A percentile compares a stretch with the other conserved stretches of the same genome.
Evolutionary conservation across 1,284 basidiomycete genomes (phyloP).

Genomic region (Microbotryum saponariae): DNA sequence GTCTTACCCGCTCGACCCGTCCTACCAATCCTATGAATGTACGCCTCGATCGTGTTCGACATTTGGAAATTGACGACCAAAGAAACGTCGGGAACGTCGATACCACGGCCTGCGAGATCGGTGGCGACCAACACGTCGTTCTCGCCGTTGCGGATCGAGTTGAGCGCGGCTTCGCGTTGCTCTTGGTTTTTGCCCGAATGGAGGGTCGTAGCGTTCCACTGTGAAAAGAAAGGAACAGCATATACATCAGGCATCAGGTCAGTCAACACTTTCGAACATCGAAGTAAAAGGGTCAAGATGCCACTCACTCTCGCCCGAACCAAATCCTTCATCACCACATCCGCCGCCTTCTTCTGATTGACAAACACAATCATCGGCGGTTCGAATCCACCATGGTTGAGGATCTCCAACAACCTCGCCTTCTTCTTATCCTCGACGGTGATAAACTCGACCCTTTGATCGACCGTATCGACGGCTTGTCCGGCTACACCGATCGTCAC

Average conservation of each 20-base stretch:
- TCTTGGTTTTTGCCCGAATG: conserved; percentile 98
- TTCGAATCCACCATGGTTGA: conserved; percentile 70
- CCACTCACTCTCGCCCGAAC: conserved; percentile 65
- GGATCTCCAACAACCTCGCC: conserved; percentile 74
- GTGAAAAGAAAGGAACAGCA: conserved; percentile 1
- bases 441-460: conserved; percentile 91
- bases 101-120: conserved; percentile 94
- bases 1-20: conserved; percentile 95
- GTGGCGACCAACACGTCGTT: conserved; percentile 86
- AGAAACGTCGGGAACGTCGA: conserved; percentile 93
- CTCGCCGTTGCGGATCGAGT: conserved; percentile 73
- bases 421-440: conserved; percentile 90
- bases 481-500: conserved; percentile 98
- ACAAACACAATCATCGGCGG: conserved; percentile 98
- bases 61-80: conserved; percentile 97
- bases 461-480: conserved; percentile 93
- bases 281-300: not conserved
- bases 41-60: conserved; percentile 89
- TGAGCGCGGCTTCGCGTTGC: conserved; percentile 85
- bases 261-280: too few relatives aligned
- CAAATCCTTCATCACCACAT: conserved; percentile 88
- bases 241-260: too few relatives aligned
- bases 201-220: conserved; percentile 81
- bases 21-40: conserved; percentile 94
- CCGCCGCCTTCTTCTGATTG: conserved; percentile 98